Conservation (phyloP, 1,284 basidiomycete species). For the Leccinum griseonigrum region DNA sequence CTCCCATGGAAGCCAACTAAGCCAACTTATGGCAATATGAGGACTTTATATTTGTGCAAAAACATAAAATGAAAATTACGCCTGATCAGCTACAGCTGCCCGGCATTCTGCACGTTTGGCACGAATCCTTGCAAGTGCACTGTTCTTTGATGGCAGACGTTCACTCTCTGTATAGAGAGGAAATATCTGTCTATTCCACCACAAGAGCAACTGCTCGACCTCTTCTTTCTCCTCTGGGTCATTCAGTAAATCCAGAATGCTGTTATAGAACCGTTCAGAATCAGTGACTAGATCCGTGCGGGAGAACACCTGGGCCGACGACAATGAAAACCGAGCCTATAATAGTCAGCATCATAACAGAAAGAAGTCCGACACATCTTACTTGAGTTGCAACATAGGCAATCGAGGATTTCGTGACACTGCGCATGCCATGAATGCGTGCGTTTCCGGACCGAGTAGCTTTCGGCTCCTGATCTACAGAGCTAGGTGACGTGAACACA, state of each 20-base stretch:
- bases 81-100: neutral
- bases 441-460: neutral
- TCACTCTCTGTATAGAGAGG: no score
- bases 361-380: neutral
- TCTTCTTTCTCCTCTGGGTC: neutral
- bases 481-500: neutral
- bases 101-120: neutral
- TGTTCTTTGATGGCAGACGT: neutral
- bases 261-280: neutral
- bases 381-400: neutral
- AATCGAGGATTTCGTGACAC: neutral
- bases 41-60: no score
- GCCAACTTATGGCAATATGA: no score
- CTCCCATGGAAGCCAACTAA: no score
- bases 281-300: neutral
- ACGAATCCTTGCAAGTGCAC: neutral
- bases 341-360: neutral
- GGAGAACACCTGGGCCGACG: neutral
- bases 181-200: neutral
- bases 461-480: neutral
- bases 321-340: neutral
- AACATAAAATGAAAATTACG: neutral
- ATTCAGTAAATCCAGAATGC: neutral
- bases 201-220: neutral
- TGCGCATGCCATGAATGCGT: neutral